Evolutionary conservation across 2,329 filamentous ascomycete species (phyloP), one percentile per base, ranked within the genome.

Genomic region (Tolypocladium inflatum): DNA sequence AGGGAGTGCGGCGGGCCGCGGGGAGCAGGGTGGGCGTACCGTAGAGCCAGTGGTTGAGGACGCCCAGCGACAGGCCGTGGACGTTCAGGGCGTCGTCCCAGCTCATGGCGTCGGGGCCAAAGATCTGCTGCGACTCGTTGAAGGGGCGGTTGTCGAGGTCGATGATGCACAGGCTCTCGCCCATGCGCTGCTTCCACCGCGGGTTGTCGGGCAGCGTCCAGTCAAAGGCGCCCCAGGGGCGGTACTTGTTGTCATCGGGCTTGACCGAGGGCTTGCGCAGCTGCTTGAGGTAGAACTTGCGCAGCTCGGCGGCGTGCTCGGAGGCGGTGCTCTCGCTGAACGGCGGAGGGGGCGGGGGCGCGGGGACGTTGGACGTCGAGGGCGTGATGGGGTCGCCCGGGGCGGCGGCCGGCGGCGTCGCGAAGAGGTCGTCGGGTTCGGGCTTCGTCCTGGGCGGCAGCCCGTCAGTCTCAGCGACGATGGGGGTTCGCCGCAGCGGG

Each of bases 21-120:
- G 13, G 3, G 4, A 33, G 30, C 23, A 38, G n/a, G 2, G 17
- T 19, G 19, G 33, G 19, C 68, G 48, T 62, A 75, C 73, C 68
- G 61, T 76, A 78, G 7, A 77, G 65, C 68, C 74, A 78, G 66
- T 78, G 76, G 63, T 76, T 76, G 23, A 78, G 63, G 33, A 77
- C 66, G 54, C 76, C 76, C 6, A 72, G 63, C 33, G 76, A 76
- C 11, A 74, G 64, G 38, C 72, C 71, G 55, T 72, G 70, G 17
- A 76, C 62, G 50, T 66, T 62, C 1, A 61, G 53, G 15, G 67
- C 58, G 21, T 70, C 62, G 35, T 71, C 65, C 73, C 74, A 77
- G 57, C 63, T 67, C 67, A 77, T 75, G 51, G 64, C 53, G 0
- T 64, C 54, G 1, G 67, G 61, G 7, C 68, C 67, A 55, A 75